These are phyloP conservation scores for Dendrobium nobile DNA, from an alignment of 106 monocot species.

Conservation along the genomic window DNA sequence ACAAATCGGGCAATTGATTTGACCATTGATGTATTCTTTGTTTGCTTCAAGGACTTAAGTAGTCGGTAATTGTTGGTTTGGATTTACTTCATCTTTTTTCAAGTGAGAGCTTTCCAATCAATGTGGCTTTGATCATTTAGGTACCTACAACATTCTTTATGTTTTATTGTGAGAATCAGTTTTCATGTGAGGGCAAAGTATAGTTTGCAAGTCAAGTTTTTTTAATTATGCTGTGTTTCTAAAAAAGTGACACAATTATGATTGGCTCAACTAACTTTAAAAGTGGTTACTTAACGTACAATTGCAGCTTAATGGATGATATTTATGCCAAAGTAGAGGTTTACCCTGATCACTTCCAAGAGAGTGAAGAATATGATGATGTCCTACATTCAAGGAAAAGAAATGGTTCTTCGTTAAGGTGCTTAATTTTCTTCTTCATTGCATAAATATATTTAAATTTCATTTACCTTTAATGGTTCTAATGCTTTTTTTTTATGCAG, in stretches of 20 bases:
- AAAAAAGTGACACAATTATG: background rate
- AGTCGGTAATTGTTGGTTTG: background rate
- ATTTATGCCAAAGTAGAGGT: conserved; percentile 59
- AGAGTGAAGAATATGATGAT: conserved; percentile 33
- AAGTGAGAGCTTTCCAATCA: background rate
- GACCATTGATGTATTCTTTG: background rate
- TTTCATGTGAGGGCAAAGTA: background rate
- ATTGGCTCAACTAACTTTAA: background rate
- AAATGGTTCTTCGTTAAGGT: conserved; percentile 49
- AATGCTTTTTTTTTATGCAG: conserved; percentile 26
- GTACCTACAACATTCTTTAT: background rate
- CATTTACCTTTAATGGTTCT: conserved; percentile 3
- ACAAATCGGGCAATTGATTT: background rate
- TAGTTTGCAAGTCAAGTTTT: background rate
- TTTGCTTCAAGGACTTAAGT: background rate
- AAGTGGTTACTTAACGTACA: background rate
- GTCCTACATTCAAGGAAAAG: conserved; percentile 19
- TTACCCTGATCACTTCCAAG: conserved; percentile 61
- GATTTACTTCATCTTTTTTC: background rate
- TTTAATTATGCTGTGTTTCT: background rate
- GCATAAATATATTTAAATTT: conserved; percentile 4
- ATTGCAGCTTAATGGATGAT: conserved; percentile 62
- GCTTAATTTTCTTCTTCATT: conserved; percentile 7
- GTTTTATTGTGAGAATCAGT: background rate
- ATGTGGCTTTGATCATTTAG: background rate